A percentile compares a stretch with the other conserved stretches of the same genome.
These are phyloP conservation scores for Tremella yokohamensis DNA, from an alignment of 768 basidiomycete genomes.

Conservation along the genomic window DNA sequence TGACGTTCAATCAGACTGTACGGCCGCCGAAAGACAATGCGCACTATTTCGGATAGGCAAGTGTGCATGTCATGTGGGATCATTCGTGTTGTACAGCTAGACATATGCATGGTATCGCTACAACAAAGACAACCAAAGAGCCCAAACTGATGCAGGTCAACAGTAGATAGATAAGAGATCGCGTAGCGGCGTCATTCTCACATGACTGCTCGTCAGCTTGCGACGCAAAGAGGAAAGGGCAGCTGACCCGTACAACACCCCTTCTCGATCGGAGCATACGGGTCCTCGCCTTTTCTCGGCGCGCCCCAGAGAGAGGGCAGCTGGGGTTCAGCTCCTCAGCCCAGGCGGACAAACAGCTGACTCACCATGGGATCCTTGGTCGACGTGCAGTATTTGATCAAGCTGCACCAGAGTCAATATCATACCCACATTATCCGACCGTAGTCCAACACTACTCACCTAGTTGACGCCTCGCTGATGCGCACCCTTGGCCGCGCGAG, in stretches of 20 bases:
- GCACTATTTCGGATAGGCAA: slow-evolving; percentile 68
- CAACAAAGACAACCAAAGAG: background rate
- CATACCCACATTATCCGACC: no score
- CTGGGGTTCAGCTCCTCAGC: slow-evolving; percentile 52
- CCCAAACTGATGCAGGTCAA: background rate
- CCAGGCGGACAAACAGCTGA: background rate
- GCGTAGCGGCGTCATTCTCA: background rate
- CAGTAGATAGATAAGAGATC: background rate
- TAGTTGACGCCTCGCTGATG: slow-evolving; percentile 85
- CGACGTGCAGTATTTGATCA: slow-evolving; percentile 90
- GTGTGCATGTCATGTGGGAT: background rate
- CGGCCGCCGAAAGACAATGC: slow-evolving; percentile 83
- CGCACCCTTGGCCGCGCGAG: slow-evolving; percentile 79
- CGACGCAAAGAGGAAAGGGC: background rate
- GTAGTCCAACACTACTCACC: no score
- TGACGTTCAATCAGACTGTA: slow-evolving; percentile 94
- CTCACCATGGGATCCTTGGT: slow-evolving; percentile 66
- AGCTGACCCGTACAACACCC: slow-evolving; percentile 48
- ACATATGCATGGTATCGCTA: slow-evolving; percentile 5
- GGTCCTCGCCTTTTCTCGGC: slow-evolving; percentile 85
- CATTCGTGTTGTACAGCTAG: slow-evolving; percentile 1
- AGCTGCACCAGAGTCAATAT: slow-evolving; percentile 54
- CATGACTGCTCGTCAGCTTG: background rate
- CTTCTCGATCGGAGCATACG: slow-evolving; percentile 71
- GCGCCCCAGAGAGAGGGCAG: slow-evolving; percentile 97